Percentiles rank a stretch among this genome's conserved stretches.
These are phyloP conservation scores for Dothiorella sarmentorum DNA, from an alignment of 2,329 filamentous ascomycete species.

Conservation along the genomic window DNA sequence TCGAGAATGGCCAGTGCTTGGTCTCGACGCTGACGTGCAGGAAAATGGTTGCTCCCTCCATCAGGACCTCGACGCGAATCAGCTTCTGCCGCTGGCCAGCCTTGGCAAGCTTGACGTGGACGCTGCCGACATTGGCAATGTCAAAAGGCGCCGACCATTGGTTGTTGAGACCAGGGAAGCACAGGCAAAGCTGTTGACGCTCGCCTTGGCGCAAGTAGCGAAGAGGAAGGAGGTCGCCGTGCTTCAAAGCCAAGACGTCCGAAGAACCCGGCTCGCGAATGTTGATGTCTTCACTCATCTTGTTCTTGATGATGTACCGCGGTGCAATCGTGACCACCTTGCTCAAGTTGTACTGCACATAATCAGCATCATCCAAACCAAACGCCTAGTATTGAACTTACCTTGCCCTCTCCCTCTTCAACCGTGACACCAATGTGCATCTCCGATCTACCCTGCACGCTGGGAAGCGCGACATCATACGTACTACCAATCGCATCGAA, in stretches of 20 bases:
- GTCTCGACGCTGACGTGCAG: conserved; percentile 84
- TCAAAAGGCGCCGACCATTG: conserved; percentile 98
- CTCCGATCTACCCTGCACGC: conserved; percentile 67
- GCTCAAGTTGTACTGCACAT: conserved; percentile 74
- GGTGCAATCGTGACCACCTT: conserved; percentile 93
- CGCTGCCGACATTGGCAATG: conserved; percentile 88
- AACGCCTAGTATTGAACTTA: conserved; percentile 12
- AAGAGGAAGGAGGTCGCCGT: conserved; percentile 77
- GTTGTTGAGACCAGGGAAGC: conserved; percentile 91
- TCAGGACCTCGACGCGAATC: conserved; percentile 80
- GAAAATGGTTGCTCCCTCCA: conserved; percentile 93
- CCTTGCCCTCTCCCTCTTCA: conserved; percentile 84
- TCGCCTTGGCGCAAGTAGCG: conserved; percentile 82
- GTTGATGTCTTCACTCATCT: conserved; percentile 80
- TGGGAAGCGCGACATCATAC: conserved; percentile 79
- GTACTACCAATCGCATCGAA: conserved; percentile 96
- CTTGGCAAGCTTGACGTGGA: conserved; percentile 91
- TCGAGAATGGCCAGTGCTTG: conserved; percentile 97
- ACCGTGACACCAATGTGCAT: conserved; percentile 90
- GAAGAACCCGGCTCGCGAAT: conserved; percentile 91
- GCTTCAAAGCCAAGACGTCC: conserved; percentile 71
- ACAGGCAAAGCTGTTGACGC: conserved; percentile 86
- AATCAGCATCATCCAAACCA: not conserved
- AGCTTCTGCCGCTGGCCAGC: conserved; percentile 84
- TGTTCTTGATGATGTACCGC: conserved; percentile 91